Base-by-base conservation (phyloP, 2,329 filamentous ascomycete genomes). In the Trichoderma polysporum region DNA sequence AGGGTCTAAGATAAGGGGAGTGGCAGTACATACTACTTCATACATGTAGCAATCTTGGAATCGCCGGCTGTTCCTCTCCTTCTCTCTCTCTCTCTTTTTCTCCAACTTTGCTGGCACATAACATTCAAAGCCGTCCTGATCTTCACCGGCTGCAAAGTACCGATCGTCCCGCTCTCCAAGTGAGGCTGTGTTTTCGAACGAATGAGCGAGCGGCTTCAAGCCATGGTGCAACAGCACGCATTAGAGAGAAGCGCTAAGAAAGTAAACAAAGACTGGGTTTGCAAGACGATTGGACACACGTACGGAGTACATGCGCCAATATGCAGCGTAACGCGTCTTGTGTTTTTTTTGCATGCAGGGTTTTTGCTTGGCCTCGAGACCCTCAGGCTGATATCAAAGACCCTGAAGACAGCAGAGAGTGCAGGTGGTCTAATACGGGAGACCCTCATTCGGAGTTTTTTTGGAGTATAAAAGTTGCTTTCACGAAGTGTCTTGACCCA, bases 121-220 rank as follows among this genome's bases (percentile, higher is more conserved):
- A 6, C 15, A 13, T 53, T 50, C 47, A 33, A n/a, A 27, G 33
- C 27, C 37, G 13, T 54, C 37, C n/a, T 64, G 50, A 41, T 63
- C 33, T 54, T 50, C 57, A 15, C 25, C 60, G 60, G 60, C 60
- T 53, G 50, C 33, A n/a, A 25, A 35, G 13, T 64, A 54, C 60
- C 60, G 60, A 64, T 64, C 60, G 60, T 64, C 60, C 60, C 60
- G 60, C 60, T 31, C 17, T 33, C 47, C 49, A 54, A 45, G 50
- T 53, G 60, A 64, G 60, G 60, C 60, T 56, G 60, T 47, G 60
- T 22, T 27, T 13, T 39, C 17, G 50, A n/a, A 19, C 60, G 47
- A 64, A 64, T 64, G 27, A 52, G 39, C 50, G 60, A 35, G 37
- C 49, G 50, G 37, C 60, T n/a, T 29, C 45, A 19, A 45, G 33